Percentiles rank a stretch among this genome's conserved stretches.
Evolutionary conservation across 2,329 filamentous ascomycete genomes (phyloP).

Genomic region (Neofusicoccum kwambonambiense): DNA sequence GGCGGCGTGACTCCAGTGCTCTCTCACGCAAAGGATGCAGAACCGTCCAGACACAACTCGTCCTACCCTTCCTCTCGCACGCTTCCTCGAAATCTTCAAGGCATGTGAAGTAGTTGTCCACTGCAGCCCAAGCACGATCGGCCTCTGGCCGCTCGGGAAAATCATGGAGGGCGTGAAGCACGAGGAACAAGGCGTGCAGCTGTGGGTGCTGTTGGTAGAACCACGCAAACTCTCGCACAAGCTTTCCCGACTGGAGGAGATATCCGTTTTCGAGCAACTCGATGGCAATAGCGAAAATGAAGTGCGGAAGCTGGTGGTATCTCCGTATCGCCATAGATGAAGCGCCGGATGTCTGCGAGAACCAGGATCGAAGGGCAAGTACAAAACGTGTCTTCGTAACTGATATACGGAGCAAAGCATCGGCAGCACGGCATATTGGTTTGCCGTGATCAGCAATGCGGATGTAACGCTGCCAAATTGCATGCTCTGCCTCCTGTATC

Average conservation of each 20-base stretch:
- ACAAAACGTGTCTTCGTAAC: neutral
- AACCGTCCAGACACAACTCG: neutral
- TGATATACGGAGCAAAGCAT: neutral
- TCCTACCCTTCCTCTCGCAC: neutral
- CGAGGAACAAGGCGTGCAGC: neutral
- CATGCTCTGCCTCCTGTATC: neutral
- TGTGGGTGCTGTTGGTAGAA: neutral
- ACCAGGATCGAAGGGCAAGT: neutral
- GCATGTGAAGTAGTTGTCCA: neutral
- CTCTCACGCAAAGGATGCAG: neutral
- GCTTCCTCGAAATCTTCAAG: conserved; percentile 1
- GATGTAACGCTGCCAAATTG: neutral
- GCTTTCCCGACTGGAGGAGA: neutral
- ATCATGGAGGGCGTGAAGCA: neutral
- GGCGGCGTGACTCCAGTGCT: neutral
- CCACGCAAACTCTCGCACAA: neutral
- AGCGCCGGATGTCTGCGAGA: neutral
- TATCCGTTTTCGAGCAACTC: neutral
- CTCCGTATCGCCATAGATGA: neutral
- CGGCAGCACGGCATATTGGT: neutral
- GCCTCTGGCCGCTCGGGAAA: neutral
- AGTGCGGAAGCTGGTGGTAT: neutral
- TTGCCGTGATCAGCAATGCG: neutral
- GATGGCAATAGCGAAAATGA: neutral
- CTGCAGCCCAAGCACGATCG: neutral